phyloP scores from a whole-genome alignment of 345 rosid genomes.

The Populus nigra region DNA sequence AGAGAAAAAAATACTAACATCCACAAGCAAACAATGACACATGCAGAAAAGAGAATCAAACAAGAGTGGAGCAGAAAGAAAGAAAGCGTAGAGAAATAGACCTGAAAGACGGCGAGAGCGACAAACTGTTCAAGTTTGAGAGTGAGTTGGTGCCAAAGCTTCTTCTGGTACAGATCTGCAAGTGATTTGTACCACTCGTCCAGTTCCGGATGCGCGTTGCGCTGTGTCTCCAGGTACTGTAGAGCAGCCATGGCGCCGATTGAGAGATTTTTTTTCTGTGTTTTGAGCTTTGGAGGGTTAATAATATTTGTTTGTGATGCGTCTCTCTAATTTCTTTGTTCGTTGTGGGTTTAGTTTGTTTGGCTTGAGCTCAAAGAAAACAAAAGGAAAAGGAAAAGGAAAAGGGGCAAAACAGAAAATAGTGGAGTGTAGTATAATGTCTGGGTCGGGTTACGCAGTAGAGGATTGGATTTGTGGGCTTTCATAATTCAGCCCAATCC shows the following conservation, averaged over 20 bases:
- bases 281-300: background rate
- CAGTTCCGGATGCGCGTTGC: conserved; percentile 72
- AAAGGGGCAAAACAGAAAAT: background rate
- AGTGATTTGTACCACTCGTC: conserved; percentile 88
- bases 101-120: conserved; percentile 83
- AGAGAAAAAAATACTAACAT: conserved; percentile 10
- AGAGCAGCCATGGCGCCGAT: conserved; percentile 72
- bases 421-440: background rate
- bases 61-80: background rate
- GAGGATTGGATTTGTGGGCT: background rate
- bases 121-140: conserved; percentile 97
- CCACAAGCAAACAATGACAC: background rate
- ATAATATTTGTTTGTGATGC: background rate
- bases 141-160: conserved; percentile 99
- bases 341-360: background rate
- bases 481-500: background rate
- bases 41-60: background rate
- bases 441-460: background rate
- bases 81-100: conserved; percentile 6
- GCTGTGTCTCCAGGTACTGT: conserved; percentile 69
- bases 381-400: background rate
- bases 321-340: background rate
- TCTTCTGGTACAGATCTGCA: conserved; percentile 94
- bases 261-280: background rate
- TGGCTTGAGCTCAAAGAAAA: background rate